Evolutionary conservation across 257 asterid species (phyloP).

Genomic region (Nicotiana tabacum): DNA sequence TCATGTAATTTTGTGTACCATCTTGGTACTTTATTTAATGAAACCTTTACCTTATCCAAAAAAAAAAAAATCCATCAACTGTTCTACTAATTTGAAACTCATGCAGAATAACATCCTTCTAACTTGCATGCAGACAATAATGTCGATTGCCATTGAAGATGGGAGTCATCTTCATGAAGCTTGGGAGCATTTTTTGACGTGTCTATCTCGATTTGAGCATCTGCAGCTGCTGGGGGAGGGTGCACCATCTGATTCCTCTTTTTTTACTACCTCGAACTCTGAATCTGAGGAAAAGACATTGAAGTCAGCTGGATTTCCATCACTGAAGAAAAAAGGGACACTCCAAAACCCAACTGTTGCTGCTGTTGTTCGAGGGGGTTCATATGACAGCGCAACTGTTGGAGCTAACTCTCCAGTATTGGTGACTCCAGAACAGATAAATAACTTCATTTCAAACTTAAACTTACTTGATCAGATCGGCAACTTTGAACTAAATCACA

Average conservation of each 20-base stretch:
- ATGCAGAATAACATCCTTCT: conserved; percentile 16
- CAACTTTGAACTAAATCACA: conserved; percentile 88
- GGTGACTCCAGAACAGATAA: conserved; percentile 91
- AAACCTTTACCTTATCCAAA: too few species aligned
- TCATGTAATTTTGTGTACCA: too few species aligned
- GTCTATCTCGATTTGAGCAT: conserved; percentile 97
- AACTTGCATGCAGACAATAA: conserved; percentile 61
- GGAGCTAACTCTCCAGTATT: conserved; percentile 67
- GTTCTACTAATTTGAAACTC: not conserved
- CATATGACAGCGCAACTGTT: conserved; percentile 81
- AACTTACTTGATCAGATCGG: conserved; percentile 97
- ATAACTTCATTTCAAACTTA: conserved; percentile 77
- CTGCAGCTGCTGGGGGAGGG: conserved; percentile 98
- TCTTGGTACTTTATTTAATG: too few species aligned
- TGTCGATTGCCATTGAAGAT: conserved; percentile 92
- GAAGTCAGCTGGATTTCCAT: conserved; percentile 49
- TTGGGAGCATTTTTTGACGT: conserved; percentile 98
- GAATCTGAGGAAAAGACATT: conserved; percentile 58
- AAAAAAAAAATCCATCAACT: too few species aligned
- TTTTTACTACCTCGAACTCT: conserved; percentile 50
- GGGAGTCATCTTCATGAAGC: conserved; percentile 92
- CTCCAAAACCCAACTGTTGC: conserved; percentile 88
- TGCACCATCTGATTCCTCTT: conserved; percentile 91
- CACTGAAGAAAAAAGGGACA: conserved; percentile 81
- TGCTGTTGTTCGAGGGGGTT: conserved; percentile 99